Percentiles rank a stretch among this genome's conserved stretches.
These are phyloP conservation scores for Globisporangium nagaii DNA, from an alignment of 352 stramenopile genomes.

Conservation along the genomic window DNA sequence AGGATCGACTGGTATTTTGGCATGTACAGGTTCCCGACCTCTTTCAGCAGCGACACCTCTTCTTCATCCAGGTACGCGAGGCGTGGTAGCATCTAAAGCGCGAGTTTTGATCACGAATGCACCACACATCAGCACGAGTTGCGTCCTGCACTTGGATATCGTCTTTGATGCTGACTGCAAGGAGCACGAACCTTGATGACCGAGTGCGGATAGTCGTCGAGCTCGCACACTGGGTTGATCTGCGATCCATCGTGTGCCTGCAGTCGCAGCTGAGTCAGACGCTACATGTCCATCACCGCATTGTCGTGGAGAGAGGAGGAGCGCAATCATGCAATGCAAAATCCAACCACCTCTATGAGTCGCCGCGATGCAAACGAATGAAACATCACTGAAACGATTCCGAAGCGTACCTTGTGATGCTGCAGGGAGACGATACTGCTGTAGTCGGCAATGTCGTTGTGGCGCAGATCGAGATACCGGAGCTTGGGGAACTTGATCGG, in stretches of 20 bases:
- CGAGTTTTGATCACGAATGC: neutral
- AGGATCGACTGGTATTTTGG: constrained; percentile 58
- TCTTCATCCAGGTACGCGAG: constrained; percentile 64
- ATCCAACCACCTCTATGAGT: no score
- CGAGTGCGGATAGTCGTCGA: constrained; percentile 47
- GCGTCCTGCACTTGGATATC: no score
- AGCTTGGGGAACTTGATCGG: constrained; percentile 72
- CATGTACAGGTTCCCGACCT: constrained; percentile 59
- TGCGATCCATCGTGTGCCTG: constrained; percentile 48
- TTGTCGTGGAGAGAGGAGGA: no score
- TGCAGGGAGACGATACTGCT: constrained; percentile 35
- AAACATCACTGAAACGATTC: no score
- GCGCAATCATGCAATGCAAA: neutral
- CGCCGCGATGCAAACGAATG: no score
- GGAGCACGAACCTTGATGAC: constrained; percentile 34
- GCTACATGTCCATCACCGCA: no score
- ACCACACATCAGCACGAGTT: no score
- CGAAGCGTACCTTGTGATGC: constrained; percentile 39
- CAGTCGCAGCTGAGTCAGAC: constrained; percentile 51
- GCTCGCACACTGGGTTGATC: constrained; percentile 60
- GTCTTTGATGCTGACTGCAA: no score
- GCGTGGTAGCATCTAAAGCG: constrained; percentile 37
- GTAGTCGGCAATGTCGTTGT: constrained; percentile 51
- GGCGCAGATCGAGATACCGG: constrained; percentile 63
- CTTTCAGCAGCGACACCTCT: constrained; percentile 50